phyloP scores from a whole-genome alignment of 352 stramenopile species.

The Globisporangium emineosum region DNA sequence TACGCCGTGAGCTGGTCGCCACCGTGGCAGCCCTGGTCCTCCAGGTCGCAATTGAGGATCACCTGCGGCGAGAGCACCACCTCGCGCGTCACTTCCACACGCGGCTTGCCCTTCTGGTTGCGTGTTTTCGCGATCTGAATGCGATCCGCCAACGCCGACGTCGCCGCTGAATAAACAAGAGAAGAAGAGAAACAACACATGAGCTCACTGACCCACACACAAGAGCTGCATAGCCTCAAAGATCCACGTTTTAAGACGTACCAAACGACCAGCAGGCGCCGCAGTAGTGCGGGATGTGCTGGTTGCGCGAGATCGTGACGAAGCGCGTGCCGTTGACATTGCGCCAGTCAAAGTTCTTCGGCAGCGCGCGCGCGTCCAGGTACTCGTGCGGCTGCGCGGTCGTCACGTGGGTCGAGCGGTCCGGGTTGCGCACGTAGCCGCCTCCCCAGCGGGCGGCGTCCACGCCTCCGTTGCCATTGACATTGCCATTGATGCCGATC shows the following conservation, averaged over 20 bases:
- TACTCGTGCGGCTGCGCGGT: slow-evolving; percentile 64
- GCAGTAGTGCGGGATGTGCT: slow-evolving; percentile 88
- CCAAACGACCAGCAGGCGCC: slow-evolving; percentile 88
- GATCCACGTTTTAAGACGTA: slow-evolving; percentile 18
- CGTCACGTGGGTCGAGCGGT: slow-evolving; percentile 67
- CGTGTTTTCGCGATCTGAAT: slow-evolving; percentile 81
- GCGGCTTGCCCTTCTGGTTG: slow-evolving; percentile 39
- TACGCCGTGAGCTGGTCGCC: slow-evolving; percentile 92
- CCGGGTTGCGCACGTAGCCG: slow-evolving; percentile 69
- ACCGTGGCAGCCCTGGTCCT: slow-evolving; percentile 90
- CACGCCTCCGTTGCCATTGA: background rate
- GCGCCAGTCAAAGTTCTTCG: slow-evolving; percentile 93
- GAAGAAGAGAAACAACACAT: slow-evolving; percentile 1
- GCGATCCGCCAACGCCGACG: slow-evolving; percentile 83
- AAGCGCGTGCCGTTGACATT: slow-evolving; percentile 81
- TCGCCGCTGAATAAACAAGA: slow-evolving; percentile 41
- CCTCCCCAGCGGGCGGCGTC: slow-evolving; percentile 21
- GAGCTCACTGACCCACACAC: background rate
- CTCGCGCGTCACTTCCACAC: slow-evolving; percentile 67
- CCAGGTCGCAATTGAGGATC: slow-evolving; percentile 86
- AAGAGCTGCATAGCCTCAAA: background rate
- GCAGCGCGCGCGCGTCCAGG: slow-evolving; percentile 68
- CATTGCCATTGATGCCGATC: background rate
- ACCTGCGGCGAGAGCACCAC: slow-evolving; percentile 84
- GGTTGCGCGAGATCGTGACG: slow-evolving; percentile 81